A percentile compares a stretch with the other conserved stretches of the same genome.
These are phyloP conservation scores for Chytridium lagenaria DNA, from an alignment of 371 early-diverging fungal species.

Conservation along the genomic window DNA sequence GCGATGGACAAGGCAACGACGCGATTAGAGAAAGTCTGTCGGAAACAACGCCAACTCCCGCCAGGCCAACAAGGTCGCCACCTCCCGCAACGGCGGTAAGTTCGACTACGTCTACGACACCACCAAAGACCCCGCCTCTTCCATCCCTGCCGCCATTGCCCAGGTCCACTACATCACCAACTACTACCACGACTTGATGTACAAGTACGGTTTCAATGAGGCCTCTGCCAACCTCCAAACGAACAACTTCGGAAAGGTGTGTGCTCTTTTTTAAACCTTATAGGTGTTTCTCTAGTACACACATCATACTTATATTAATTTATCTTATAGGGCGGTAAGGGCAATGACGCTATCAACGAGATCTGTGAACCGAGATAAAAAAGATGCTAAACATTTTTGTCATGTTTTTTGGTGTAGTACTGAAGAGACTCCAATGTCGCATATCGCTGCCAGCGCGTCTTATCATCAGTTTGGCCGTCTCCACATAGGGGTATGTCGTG, in stretches of 20 bases:
- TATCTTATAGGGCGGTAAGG: no score
- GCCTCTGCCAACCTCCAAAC: slow-evolving; percentile 57
- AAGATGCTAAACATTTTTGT: no score
- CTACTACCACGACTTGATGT: slow-evolving; percentile 50
- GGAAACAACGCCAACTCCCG: slow-evolving; percentile 44
- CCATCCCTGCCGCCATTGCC: slow-evolving; percentile 10
- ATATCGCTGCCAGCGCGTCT: no score
- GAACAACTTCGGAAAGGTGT: slow-evolving; percentile 47
- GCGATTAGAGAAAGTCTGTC: neutral
- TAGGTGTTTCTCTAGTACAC: no score
- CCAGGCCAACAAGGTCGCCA: no score
- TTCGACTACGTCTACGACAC: slow-evolving; percentile 5
- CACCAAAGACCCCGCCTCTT: slow-evolving; percentile 8
- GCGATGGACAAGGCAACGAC: slow-evolving; percentile 74
- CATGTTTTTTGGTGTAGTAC: no score
- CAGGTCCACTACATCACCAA: slow-evolving; percentile 19
- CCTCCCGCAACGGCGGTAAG: neutral
- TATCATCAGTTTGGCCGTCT: no score
- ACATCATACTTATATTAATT: no score
- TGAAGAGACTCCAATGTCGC: no score
- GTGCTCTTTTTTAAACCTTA: no score
- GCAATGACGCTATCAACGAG: slow-evolving; percentile 77
- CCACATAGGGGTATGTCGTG: no score
- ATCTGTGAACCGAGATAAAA: no score
- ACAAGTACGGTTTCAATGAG: slow-evolving; percentile 55